Evolutionary conservation across 768 basidiomycete genomes (phyloP), one percentile per base, ranked within the genome.

Genomic region (Dioszegia hungarica): DNA sequence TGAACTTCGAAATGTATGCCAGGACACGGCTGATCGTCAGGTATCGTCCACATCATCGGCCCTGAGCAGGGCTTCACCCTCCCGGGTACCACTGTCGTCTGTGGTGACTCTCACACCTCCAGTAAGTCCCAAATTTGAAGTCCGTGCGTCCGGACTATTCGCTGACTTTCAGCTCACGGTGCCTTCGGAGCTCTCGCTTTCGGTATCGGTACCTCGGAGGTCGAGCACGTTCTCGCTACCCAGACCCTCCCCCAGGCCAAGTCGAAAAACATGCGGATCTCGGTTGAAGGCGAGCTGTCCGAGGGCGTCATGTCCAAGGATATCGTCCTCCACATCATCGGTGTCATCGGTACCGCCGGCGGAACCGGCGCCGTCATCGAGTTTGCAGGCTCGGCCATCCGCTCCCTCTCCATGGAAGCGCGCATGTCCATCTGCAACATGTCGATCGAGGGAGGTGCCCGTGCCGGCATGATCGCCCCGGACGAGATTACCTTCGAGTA

Each of bases 141-240:
- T n/a, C 9, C 20, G 6, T 17, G 34, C 17, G 15, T 19, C 14
- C 34, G 8, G 8, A 33, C 11, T 17, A 29, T 15, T n/a, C 22
- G 17, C 45, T 46, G 31, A 46, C 39, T 17, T 40, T 4, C 58
- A 89, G 87, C 90, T 12, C 90, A 93, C 73, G 90, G 90, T 46
- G 90, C 90, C 2, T 93, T 93, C 71, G 90, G 90, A 44, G 90
- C 90, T 44, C 82, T 93, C 60, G 90, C 90, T 0, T 93, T 92
- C 67, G 90, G 90, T 59, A 92, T 93, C 66, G 90, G 90, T 37
- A 93, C 90, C 12, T 91, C 89, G 47, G 90, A 93, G 72, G 90
- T 93, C 66, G 90, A 93, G 72, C 90, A 93, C 73, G 90, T 92
- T 62, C 85, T 93, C 45, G 90, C 90, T 14, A 93, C 90, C 8